Evolutionary conservation across 176 grass and related monocot species (phyloP), one percentile per base, ranked within the genome.

Genomic region (Aegilops speltoides): DNA sequence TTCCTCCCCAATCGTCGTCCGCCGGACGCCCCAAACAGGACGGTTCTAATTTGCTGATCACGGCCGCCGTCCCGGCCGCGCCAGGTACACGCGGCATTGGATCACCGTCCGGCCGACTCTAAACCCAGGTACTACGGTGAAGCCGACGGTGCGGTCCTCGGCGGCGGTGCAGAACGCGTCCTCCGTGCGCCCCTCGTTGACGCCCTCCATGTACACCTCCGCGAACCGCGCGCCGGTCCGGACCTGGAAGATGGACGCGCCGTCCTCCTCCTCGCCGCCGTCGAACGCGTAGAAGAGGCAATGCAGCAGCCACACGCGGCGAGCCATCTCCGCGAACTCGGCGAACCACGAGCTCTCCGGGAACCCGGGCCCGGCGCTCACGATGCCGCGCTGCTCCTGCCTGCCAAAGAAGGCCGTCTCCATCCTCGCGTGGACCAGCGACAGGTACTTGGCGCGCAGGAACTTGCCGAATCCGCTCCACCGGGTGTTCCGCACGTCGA

Each of bases 191-290:
- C 82, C 79, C 23, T 96, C 88, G 36, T 29, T 89, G 77, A 90
- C 90, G 48, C 87, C 91, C 87, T 99, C 97, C 97, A 97, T 99
- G 89, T 99, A 96, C 69, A 99, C 97, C 76, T 95, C 91, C 4
- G 93, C 92, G 91, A 95, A 95, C 16, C 93, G 74, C 17, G 80
- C 34, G 16, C 91, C 93, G 0, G 52, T 23, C 69, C 86, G 88
- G 65, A 93, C 91, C 83, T 93, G 93, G 87, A 95, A 95, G 76
- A 95, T 93, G 86, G 93, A 87, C 1, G 86, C 83, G 68, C 87
- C 92, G 16, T 90, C 90, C 73, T 79, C 78, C 76, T 41, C 81
- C 8, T 86, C 87, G 43, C 88, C 90, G 37, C 80, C 81, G 85
- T 96, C 94, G 64, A 99, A 97, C 0, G 94, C 88, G 83, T 88